Percentiles rank a stretch among this genome's conserved stretches.
phyloP scores from a whole-genome alignment of 2,329 filamentous ascomycete species.

The Ampelomyces quisqualis region DNA sequence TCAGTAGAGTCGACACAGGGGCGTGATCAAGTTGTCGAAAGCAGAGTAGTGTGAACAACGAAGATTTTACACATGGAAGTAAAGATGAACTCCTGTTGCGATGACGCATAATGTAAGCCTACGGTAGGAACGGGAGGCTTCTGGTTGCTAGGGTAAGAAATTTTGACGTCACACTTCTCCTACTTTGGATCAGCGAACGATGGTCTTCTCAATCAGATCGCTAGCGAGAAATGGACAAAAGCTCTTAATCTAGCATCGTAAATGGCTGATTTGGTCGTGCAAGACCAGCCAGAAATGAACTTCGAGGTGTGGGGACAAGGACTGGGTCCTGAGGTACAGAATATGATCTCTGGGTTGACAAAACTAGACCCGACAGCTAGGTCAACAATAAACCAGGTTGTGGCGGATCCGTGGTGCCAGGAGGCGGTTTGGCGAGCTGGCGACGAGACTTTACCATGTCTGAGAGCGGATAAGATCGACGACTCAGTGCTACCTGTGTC shows the following conservation, averaged over 20 bases:
- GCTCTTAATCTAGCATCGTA: conserved; percentile 26
- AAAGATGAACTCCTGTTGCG: too few relatives aligned
- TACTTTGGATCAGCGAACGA: conserved; percentile 40
- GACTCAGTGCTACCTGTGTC: too few relatives aligned
- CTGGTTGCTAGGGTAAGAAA: conserved; percentile 30
- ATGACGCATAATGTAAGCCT: too few relatives aligned
- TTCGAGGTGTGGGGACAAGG: conserved; percentile 33
- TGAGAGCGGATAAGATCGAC: not conserved
- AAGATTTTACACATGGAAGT: too few relatives aligned
- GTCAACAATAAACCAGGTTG: conserved; percentile 38
- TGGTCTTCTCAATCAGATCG: conserved; percentile 32
- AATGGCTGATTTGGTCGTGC: conserved; percentile 28
- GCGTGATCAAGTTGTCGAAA: too few relatives aligned
- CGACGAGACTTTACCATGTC: not conserved
- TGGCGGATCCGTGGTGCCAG: conserved; percentile 38
- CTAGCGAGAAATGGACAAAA: conserved; percentile 28
- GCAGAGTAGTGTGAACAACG: too few relatives aligned
- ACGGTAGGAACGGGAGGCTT: not conserved
- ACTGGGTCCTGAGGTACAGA: conserved; percentile 26
- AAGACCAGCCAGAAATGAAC: conserved; percentile 31
- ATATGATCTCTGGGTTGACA: conserved; percentile 42
- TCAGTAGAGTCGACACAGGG: too few relatives aligned
- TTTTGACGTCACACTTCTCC: conserved; percentile 37
- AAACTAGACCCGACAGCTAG: conserved; percentile 37
- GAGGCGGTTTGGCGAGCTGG: conserved; percentile 9